A percentile compares a stretch with the other conserved stretches of the same genome.
phyloP scores from a whole-genome alignment of 768 basidiomycete species.

The Mrakia hoshinonis region DNA sequence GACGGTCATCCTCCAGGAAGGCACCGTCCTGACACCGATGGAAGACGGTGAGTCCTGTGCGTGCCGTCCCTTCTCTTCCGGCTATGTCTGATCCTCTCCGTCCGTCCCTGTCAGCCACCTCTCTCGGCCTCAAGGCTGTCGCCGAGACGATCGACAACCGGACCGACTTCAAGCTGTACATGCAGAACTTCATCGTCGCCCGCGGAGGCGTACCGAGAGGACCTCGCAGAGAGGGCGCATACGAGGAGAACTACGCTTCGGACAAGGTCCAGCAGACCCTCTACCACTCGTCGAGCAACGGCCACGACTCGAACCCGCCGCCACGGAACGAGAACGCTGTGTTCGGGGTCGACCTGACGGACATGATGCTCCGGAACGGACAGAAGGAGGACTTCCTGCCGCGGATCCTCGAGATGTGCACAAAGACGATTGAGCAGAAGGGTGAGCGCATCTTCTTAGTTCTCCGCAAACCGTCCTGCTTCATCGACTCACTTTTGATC shows the following conservation, averaged over 20 bases:
- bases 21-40: conserved; percentile 65
- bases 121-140: conserved; percentile 66
- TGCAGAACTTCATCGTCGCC: conserved; percentile 95
- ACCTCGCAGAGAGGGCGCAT: conserved; percentile 78
- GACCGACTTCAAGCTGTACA: conserved; percentile 86
- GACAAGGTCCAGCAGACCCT: conserved; percentile 35
- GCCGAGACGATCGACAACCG: conserved; percentile 90
- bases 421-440: conserved; percentile 80
- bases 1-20: conserved; percentile 79
- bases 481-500: not conserved
- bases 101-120: conserved; percentile 41
- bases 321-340: conserved; percentile 48
- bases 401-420: conserved; percentile 75
- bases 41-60: conserved; percentile 39
- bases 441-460: conserved; percentile 44
- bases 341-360: conserved; percentile 83
- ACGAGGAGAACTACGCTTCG: conserved; percentile 75
- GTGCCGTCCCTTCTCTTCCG: not conserved
- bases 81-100: not conserved
- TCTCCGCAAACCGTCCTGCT: too few relatives aligned
- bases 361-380: conserved; percentile 85
- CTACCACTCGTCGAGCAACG: conserved; percentile 17
- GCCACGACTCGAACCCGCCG: not conserved
- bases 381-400: conserved; percentile 62
- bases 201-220: conserved; percentile 57